Evolutionary conservation across 1,139 yeast genomes (phyloP).

Genomic region (Pneumocystis sp.): DNA sequence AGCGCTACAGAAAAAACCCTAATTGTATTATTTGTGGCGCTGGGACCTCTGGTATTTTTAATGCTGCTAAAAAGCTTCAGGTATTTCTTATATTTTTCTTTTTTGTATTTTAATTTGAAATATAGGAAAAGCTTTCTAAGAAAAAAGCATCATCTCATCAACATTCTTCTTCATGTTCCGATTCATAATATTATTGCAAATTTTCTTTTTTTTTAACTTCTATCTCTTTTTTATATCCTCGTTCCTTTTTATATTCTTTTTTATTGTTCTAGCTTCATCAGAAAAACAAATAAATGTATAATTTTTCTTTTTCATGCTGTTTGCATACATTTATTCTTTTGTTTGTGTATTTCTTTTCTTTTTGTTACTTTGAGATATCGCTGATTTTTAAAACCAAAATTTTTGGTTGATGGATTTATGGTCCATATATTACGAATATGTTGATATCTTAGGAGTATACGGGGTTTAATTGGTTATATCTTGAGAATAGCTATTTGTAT

Average conservation of each 20-base stretch:
- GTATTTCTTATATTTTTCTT: not conserved
- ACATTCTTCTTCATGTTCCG: not conserved
- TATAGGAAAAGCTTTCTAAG: not conserved
- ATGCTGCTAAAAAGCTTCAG: conserved; percentile 25
- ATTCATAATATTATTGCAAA: no score
- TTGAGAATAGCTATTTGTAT: not conserved
- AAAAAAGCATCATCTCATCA: not conserved
- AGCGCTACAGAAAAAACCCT: conserved; percentile 33
- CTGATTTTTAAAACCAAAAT: not conserved
- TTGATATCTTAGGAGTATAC: not conserved
- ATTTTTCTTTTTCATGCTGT: not conserved
- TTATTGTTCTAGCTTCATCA: not conserved
- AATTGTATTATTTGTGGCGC: conserved; percentile 44
- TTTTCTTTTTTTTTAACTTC: no score
- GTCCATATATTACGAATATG: not conserved
- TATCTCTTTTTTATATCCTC: no score
- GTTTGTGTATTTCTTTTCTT: not conserved
- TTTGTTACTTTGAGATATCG: not conserved
- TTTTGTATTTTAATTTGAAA: not conserved
- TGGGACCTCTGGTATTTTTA: conserved; percentile 42
- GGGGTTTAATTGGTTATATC: not conserved
- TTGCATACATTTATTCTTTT: not conserved
- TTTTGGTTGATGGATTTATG: not conserved
- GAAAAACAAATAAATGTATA: not conserved
- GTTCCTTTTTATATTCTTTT: no score